These are phyloP conservation scores for Alnus rubra DNA, from an alignment of 306 rosid genomes.

Conservation along the genomic window DNA sequence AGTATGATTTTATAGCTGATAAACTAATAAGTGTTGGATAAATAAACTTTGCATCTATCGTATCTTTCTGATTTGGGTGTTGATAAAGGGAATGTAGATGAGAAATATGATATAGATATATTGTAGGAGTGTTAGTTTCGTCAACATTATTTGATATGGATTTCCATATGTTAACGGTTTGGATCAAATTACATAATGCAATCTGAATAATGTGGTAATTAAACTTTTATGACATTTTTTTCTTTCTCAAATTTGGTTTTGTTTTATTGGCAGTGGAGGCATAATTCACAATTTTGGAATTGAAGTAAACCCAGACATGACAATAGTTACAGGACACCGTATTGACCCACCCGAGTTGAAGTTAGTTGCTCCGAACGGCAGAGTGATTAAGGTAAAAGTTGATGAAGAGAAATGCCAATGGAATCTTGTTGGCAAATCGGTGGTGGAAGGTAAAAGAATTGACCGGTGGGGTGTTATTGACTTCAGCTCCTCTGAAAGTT, in stretches of 20 bases:
- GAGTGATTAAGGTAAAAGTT: conserved; percentile 32
- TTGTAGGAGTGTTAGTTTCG: no score
- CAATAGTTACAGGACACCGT: conserved; percentile 54
- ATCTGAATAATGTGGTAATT: no score
- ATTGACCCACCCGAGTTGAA: conserved; percentile 68
- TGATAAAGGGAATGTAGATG: neutral
- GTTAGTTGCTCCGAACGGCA: conserved; percentile 55
- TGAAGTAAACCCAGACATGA: conserved; percentile 54
- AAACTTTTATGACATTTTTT: no score
- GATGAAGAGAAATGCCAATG: conserved; percentile 68
- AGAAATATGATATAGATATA: neutral
- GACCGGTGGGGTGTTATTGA: conserved; percentile 63
- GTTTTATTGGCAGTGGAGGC: conserved; percentile 51
- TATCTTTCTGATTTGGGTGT: neutral
- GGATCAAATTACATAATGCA: no score
- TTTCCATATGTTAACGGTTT: no score
- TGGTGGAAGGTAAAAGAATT: conserved; percentile 61
- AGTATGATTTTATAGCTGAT: neutral
- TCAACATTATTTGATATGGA: no score
- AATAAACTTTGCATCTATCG: no score
- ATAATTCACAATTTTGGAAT: conserved; percentile 58
- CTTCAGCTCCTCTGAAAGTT: conserved; percentile 34
- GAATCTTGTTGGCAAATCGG: conserved; percentile 60
- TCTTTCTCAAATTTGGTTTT: neutral
- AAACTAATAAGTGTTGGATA: neutral